phyloP scores from a whole-genome alignment of 805 yeast genomes.

The Saccharomycopsis oosterbeekiorum region DNA sequence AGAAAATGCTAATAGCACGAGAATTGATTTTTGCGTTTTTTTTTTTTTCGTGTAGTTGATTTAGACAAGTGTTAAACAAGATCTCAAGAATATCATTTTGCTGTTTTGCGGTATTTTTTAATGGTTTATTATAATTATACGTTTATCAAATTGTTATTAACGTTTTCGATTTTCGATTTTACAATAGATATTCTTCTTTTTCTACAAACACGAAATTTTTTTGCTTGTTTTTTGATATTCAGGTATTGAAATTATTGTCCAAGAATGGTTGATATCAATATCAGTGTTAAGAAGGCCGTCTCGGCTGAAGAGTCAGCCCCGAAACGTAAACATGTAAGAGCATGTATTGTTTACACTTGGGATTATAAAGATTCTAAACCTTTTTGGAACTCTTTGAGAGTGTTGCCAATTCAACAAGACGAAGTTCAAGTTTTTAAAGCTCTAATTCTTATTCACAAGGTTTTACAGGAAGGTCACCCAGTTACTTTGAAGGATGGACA shows the following conservation, averaged over 20 bases:
- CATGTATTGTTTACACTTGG: constrained; percentile 94
- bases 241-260: neutral
- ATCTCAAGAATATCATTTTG: neutral
- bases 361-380: constrained; percentile 79
- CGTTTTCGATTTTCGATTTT: neutral
- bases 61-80: neutral
- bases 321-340: constrained; percentile 90
- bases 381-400: constrained; percentile 75
- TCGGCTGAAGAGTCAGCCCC: constrained; percentile 84
- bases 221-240: too few relatives aligned
- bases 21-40: too few relatives aligned
- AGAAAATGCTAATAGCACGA: neutral
- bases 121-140: too few relatives aligned
- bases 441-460: constrained; percentile 77
- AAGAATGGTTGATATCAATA: constrained; percentile 22
- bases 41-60: neutral
- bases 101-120: neutral
- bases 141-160: too few relatives aligned
- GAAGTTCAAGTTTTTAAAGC: constrained; percentile 83
- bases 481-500: constrained; percentile 72
- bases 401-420: constrained; percentile 70
- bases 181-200: neutral
- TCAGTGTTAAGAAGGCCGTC: constrained; percentile 74
- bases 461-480: constrained; percentile 97
- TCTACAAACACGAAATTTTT: too few relatives aligned